A percentile compares a stretch with the other conserved stretches of the same genome.
Evolutionary conservation across 495 filamentous ascomycete genomes (phyloP).

Genomic region (Aspergillus affinis): DNA sequence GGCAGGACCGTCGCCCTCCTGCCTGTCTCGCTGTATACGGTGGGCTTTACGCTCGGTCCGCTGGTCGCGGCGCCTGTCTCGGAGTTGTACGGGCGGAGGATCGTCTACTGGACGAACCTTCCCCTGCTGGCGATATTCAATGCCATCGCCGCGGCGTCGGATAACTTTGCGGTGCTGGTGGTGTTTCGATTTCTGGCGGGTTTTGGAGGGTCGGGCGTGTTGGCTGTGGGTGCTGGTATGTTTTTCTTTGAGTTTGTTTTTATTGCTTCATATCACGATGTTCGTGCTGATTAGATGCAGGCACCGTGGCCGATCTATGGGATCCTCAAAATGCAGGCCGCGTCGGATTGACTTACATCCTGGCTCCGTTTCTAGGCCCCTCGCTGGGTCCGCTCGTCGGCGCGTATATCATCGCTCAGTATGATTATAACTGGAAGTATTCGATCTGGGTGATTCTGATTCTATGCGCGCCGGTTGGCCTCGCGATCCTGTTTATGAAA

Average conservation of each 20-base stretch:
- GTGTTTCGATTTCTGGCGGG: conserved; percentile 40
- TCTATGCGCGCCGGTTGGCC: no score
- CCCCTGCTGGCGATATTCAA: conserved; percentile 35
- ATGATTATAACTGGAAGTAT: no score
- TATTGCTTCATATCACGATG: background rate
- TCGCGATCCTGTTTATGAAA: no score
- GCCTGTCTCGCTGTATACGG: conserved; percentile 17
- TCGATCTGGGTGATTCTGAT: no score
- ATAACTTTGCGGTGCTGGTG: conserved; percentile 34
- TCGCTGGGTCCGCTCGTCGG: no score
- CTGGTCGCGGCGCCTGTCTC: conserved; percentile 33
- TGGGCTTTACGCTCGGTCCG: conserved; percentile 25
- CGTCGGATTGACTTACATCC: no score
- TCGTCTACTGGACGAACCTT: conserved; percentile 31
- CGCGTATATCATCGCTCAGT: no score
- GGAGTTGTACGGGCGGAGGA: conserved; percentile 35
- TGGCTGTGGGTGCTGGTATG: conserved; percentile 19
- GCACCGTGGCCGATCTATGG: conserved; percentile 28
- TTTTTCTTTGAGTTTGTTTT: conserved; percentile 13
- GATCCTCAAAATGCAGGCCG: conserved; percentile 17
- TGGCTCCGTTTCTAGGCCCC: no score
- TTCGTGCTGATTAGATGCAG: no score
- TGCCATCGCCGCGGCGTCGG: conserved; percentile 34
- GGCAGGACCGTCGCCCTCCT: background rate
- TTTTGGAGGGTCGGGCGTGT: conserved; percentile 27